Base-by-base conservation (phyloP, 495 filamentous ascomycete species). In the Annulohypoxylon bovei region DNA sequence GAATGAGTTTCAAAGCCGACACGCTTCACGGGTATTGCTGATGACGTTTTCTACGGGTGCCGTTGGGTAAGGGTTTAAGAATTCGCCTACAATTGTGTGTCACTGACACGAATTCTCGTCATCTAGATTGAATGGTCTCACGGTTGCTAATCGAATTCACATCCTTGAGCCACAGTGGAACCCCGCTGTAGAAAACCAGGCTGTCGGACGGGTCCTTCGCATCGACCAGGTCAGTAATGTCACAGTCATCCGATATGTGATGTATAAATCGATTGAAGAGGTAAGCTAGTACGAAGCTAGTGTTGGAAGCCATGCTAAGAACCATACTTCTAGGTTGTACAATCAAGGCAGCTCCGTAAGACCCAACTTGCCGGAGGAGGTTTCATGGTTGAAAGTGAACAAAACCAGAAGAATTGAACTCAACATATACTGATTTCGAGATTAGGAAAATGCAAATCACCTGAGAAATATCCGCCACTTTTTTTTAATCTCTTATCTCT, bases 131-230 rank as follows among this genome's bases (percentile, higher is more conserved):
- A 35, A 35, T 11, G 33, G 8, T 12, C 33, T 87, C 25, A 79
- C 81, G 6, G 65, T 75, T 0, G 83, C 82, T 6, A 82, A 76
- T 47, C 78, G 77, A 12, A 75, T 87, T 20, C 78, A 80, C 61
- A 78, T 86, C 39, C 68, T 86, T 4, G 83, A 87, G 39, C 82
- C 80, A 6, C 81, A 85, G 62, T 87, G 83, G 84, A 86, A 87
- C 46, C 84, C 84, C 0, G 78, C 74, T 50, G 75, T 84, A 0
- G 83, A 87, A 64, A 76, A 71, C 14, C 84, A 87, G 62, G 84
- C 84, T 1, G 77, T 85, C 39, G 77, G 72, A 12, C 71, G 83
- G 23, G 76, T 78, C n/a, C 57, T 82, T 25, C 73, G 84, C 4
- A 74, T 87, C 0, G 80, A 81, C 1, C 84, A 86, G 56, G 62